Evolutionary conservation across 2,329 filamentous ascomycete species (phyloP).

Genomic region (Tolypocladium capitatum): DNA sequence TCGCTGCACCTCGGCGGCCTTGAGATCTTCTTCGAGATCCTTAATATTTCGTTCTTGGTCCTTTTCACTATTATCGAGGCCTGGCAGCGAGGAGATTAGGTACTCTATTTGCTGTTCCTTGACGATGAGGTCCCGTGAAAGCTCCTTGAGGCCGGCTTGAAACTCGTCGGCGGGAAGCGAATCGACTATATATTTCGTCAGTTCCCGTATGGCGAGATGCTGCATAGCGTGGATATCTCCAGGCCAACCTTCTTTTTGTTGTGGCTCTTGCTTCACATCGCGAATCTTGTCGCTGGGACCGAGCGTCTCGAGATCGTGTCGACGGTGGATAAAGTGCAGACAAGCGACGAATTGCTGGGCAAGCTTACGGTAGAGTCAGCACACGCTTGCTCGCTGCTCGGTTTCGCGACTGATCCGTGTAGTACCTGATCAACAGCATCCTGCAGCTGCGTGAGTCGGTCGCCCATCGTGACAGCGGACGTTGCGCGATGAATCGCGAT

Average conservation of each 20-base stretch:
- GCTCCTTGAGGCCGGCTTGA: slow-evolving; percentile 53
- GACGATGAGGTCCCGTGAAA: slow-evolving; percentile 62
- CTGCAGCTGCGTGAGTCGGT: slow-evolving; percentile 71
- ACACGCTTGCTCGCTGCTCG: background rate
- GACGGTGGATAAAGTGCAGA: slow-evolving; percentile 51
- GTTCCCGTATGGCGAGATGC: background rate
- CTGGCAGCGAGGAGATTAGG: slow-evolving; percentile 61
- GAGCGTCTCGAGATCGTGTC: slow-evolving; percentile 53
- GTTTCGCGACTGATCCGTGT: background rate
- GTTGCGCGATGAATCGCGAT: background rate
- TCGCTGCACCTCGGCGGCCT: slow-evolving; percentile 47
- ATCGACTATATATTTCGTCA: slow-evolving; percentile 31
- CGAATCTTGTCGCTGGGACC: slow-evolving; percentile 44
- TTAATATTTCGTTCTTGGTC: slow-evolving; percentile 59
- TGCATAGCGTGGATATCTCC: background rate
- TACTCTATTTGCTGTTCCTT: slow-evolving; percentile 77
- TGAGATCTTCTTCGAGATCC: slow-evolving; percentile 52
- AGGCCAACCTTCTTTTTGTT: slow-evolving; percentile 34
- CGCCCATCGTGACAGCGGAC: slow-evolving; percentile 41
- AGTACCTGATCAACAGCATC: slow-evolving; percentile 70
- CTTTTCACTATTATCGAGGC: slow-evolving; percentile 63
- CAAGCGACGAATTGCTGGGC: slow-evolving; percentile 56
- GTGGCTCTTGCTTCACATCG: slow-evolving; percentile 41
- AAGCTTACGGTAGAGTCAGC: slow-evolving; percentile 29
- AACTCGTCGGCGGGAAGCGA: slow-evolving; percentile 52